Conservation (phyloP, 228 moss, liverwort and hornwort species). For the Sphagnum magellanicum region DNA sequence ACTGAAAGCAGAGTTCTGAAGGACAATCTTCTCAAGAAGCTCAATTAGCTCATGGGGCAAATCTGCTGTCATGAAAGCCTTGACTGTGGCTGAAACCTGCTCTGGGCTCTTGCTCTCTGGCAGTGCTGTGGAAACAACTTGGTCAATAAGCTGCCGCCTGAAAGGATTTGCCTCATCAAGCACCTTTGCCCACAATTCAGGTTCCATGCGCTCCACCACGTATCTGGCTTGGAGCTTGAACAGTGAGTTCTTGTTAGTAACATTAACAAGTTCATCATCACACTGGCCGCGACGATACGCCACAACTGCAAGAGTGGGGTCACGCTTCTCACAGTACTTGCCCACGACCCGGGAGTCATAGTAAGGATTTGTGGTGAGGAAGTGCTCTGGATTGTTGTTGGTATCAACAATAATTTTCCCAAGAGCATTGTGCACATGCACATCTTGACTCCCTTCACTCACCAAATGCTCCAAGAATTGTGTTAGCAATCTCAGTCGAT, state of each 20-base stretch:
- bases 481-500: constrained; percentile 81
- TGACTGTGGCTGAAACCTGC: constrained; percentile 98
- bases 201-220: constrained; percentile 98
- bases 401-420: constrained; percentile 97
- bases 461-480: constrained; percentile 98
- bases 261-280: constrained; percentile 92
- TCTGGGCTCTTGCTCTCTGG: constrained; percentile 99
- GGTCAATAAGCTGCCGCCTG: constrained; percentile 95
- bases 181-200: constrained; percentile 89
- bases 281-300: constrained; percentile 93
- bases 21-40: constrained; percentile 92
- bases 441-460: constrained; percentile 98
- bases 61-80: constrained; percentile 99
- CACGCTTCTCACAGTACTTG: constrained; percentile 99
- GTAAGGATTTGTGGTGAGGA: constrained; percentile 95
- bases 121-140: constrained; percentile 95
- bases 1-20: constrained; percentile 98
- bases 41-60: constrained; percentile 97
- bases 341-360: constrained; percentile 96
- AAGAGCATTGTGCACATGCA: constrained; percentile 98
- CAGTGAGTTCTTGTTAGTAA: constrained; percentile 95
- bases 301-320: constrained; percentile 95
- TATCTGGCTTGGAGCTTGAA: constrained; percentile 99
- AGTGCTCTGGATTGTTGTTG: constrained; percentile 98
- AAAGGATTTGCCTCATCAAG: constrained; percentile 87